phyloP scores from a whole-genome alignment of 768 basidiomycete genomes.

The Tremella yokohamensis region DNA sequence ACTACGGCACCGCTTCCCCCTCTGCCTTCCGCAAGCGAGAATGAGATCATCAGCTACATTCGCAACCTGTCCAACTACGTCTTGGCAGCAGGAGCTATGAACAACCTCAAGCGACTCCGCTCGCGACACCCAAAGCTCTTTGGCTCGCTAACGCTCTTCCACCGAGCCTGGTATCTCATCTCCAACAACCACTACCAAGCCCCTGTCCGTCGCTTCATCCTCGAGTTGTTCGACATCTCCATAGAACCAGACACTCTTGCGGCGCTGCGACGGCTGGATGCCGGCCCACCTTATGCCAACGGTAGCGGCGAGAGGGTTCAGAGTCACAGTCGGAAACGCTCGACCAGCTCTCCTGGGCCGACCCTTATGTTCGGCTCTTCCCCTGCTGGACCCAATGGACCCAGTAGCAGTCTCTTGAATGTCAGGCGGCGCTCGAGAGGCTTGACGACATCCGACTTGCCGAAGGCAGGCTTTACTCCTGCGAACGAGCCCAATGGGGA shows the following conservation, averaged over 20 bases:
- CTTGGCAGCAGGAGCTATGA: constrained; percentile 88
- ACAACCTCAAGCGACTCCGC: constrained; percentile 67
- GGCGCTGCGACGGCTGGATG: constrained; percentile 15
- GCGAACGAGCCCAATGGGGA: no score
- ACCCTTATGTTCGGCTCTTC: no score
- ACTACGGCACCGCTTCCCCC: constrained; percentile 15
- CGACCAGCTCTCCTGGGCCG: constrained; percentile 20
- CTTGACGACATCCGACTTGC: no score
- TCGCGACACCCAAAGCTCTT: constrained; percentile 65
- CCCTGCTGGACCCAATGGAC: no score
- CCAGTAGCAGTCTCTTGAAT: no score
- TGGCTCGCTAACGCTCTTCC: constrained; percentile 71
- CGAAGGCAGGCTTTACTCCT: no score
- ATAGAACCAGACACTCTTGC: constrained; percentile 51
- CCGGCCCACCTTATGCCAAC: background rate
- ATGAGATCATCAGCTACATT: constrained; percentile 81
- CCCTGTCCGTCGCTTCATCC: constrained; percentile 84
- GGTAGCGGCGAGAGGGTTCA: background rate
- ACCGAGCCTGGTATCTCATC: constrained; percentile 79
- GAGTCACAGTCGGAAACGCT: constrained; percentile 13
- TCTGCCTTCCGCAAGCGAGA: constrained; percentile 60
- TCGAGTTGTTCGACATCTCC: constrained; percentile 86
- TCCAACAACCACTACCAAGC: constrained; percentile 85
- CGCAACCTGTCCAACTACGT: constrained; percentile 94
- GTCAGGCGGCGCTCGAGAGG: no score